Evolutionary conservation across 176 grass and related monocot genomes (phyloP), one percentile per base, ranked within the genome.

Genomic region (Alopecurus myosuroides): DNA sequence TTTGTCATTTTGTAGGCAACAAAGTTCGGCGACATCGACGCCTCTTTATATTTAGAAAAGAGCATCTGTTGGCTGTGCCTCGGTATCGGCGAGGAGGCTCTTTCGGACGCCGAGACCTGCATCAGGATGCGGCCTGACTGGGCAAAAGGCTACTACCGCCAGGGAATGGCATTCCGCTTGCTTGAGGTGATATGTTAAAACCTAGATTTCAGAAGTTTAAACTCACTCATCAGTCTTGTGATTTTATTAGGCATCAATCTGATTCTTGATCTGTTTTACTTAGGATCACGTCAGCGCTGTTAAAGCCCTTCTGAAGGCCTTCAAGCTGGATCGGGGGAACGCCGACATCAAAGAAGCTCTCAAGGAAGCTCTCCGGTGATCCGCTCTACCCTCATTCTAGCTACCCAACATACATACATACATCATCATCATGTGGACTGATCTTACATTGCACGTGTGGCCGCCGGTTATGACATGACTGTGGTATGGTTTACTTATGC

Each of bases 101-200:
- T 82, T 0, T 72, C 50, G 12, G 80, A 82, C 4, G 50, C 80
- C 20, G 35, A 72, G 15, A 2, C 53, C 36, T 72, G 66, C 50
- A 42, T 18, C 36, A 72, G 20, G 66, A 30, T 82, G 4, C 33
- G 15, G 36, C 65, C 79, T 3, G 45, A 49, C 46, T 82, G 79
- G 64, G 79, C 33, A 0, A 82, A 82, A 56, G 48, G 79, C n/a
- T 82, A 82, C 67, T 82, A 70, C 65, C 79, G 48, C 55, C 79
- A 82, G 52, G 79, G 64, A 40, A 82, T 70, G 64, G 79, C 79
- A 64, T 82, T 70, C 48, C 11, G 4, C 49, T 28, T 70, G 33
- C 48, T 70, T 12, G 13, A 79, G 77, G 77, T 79, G 39, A 79
- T 36, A 17, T 20, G 25, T 44, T 0, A 7, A 28, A 11, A 31